Conservation (phyloP, 192 early-diverging fungal species). For the Backusella westeae region DNA sequence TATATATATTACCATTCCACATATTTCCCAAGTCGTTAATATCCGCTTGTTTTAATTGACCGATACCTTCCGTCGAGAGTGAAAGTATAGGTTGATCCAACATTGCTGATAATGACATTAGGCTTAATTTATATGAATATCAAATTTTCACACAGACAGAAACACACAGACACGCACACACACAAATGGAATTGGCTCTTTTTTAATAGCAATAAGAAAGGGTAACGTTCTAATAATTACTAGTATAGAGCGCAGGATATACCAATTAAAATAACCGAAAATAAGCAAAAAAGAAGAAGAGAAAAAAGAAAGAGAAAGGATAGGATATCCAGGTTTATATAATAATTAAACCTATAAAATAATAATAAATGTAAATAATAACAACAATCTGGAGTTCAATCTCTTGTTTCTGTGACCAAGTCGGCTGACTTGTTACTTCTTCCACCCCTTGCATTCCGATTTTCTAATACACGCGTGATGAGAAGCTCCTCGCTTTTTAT, state of each 20-base stretch:
- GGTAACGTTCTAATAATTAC: background rate
- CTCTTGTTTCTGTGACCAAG: conserved; percentile 3
- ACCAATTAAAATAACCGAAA: background rate
- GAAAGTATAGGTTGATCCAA: conserved; percentile 18
- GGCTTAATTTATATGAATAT: background rate
- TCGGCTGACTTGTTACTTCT: conserved; percentile 5
- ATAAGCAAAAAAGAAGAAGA: background rate
- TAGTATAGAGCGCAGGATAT: background rate
- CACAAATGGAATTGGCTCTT: background rate
- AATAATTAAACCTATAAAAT: no score
- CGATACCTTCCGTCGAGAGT: conserved; percentile 1
- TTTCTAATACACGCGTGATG: background rate
- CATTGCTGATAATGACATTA: background rate
- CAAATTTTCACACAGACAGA: background rate
- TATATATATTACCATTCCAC: conserved; percentile 19
- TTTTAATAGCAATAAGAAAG: background rate
- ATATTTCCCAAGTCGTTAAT: conserved; percentile 14
- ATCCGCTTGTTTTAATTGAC: conserved; percentile 9
- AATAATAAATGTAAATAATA: conserved; percentile 10
- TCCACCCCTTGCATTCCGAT: background rate
- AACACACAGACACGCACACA: background rate
- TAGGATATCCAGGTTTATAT: background rate
- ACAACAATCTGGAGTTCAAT: conserved; percentile 8
- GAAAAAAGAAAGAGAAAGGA: background rate
- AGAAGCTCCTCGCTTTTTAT: background rate